phyloP scores from a whole-genome alignment of 106 monocot species.

The Dendrobium officinale region DNA sequence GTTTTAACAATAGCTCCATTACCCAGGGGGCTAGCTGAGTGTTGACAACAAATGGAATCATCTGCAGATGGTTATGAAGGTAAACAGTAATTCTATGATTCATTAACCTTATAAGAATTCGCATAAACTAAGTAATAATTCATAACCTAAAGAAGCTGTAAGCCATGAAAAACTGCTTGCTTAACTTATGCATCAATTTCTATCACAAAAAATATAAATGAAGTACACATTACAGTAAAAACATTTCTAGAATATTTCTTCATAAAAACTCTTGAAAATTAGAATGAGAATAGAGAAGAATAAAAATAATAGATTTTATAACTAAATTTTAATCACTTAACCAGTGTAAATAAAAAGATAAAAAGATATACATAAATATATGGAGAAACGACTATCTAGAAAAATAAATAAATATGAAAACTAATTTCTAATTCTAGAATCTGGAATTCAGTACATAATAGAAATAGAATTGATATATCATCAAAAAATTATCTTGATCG shows the following conservation, averaged over 20 bases:
- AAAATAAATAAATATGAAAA: too few species aligned
- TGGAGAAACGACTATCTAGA: too few species aligned
- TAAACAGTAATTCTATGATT: neutral
- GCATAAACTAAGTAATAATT: neutral
- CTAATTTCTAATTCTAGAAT: too few species aligned
- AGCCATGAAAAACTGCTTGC: neutral
- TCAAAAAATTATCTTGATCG: too few species aligned
- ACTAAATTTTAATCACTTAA: too few species aligned
- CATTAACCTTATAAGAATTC: neutral
- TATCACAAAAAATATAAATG: neutral
- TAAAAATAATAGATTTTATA: too few species aligned
- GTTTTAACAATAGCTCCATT: slow-evolving; percentile 97
- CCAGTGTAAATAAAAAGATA: too few species aligned
- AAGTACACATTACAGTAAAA: neutral
- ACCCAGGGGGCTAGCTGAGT: slow-evolving; percentile 81
- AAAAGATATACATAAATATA: too few species aligned
- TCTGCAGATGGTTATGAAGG: slow-evolving; percentile 25
- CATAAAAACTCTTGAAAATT: too few species aligned
- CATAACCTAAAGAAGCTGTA: neutral
- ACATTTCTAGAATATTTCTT: neutral
- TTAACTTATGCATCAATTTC: neutral
- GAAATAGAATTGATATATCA: too few species aligned
- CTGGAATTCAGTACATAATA: too few species aligned
- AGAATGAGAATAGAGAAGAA: too few species aligned
- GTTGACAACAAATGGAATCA: slow-evolving; percentile 51